A percentile compares a stretch with the other conserved stretches of the same genome.
phyloP scores from a whole-genome alignment of 768 basidiomycete species.

The Phlegmacium glaucopus region DNA sequence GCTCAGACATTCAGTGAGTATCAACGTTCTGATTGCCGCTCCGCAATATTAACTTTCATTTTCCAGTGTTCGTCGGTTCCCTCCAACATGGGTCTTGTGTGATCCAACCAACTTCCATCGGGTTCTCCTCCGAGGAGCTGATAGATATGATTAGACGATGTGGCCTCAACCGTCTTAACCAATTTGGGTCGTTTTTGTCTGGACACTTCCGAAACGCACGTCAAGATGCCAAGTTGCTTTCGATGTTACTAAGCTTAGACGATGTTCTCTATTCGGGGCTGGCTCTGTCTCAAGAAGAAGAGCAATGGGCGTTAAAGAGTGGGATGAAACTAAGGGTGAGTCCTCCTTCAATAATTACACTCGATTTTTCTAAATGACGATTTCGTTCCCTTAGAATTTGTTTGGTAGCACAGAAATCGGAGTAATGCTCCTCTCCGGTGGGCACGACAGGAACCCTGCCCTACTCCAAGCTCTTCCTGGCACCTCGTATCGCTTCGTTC shows the following conservation, averaged over 20 bases:
- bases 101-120: slow-evolving; percentile 63
- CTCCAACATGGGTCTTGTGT: slow-evolving; percentile 73
- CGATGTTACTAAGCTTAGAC: slow-evolving; percentile 51
- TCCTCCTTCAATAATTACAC: slow-evolving; percentile 12
- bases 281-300: slow-evolving; percentile 62
- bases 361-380: slow-evolving; percentile 20
- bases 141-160: slow-evolving; percentile 67
- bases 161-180: slow-evolving; percentile 70
- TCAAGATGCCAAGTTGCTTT: slow-evolving; percentile 56
- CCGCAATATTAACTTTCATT: slow-evolving; percentile 20
- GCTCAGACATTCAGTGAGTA: slow-evolving; percentile 69
- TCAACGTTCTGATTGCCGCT: slow-evolving; percentile 19
- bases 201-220: slow-evolving; percentile 60
- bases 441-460: slow-evolving; percentile 44
- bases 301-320: slow-evolving; percentile 64
- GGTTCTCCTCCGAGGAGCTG: slow-evolving; percentile 67
- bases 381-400: slow-evolving; percentile 51
- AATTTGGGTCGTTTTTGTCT: slow-evolving; percentile 69
- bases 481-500: slow-evolving; percentile 65
- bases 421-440: slow-evolving; percentile 65
- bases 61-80: slow-evolving; percentile 63
- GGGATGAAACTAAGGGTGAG: slow-evolving; percentile 63
- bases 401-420: slow-evolving; percentile 84
- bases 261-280: slow-evolving; percentile 68
- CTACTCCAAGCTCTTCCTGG: slow-evolving; percentile 58